These are phyloP conservation scores for Annulohypoxylon truncatum DNA, from an alignment of 2,329 filamentous ascomycete species.

Conservation along the genomic window DNA sequence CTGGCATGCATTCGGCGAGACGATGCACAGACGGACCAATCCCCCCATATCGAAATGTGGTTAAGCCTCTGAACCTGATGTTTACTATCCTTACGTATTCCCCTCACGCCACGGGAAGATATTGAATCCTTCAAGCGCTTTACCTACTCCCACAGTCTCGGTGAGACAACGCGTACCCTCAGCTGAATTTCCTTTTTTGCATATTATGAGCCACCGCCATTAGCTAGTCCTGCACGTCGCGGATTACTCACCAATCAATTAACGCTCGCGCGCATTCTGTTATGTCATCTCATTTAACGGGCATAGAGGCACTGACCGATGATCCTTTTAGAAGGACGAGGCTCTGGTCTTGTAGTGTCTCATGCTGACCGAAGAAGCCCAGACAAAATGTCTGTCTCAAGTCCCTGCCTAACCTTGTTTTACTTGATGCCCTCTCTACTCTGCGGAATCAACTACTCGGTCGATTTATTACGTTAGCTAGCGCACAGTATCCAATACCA, in stretches of 20 bases:
- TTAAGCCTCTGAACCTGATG: not conserved
- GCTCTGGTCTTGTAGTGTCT: not conserved
- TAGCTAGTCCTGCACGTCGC: not conserved
- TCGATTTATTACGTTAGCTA: not conserved
- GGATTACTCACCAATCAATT: conserved; percentile 7
- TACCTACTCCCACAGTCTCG: not conserved
- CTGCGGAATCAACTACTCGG: not conserved
- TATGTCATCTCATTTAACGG: conserved; percentile 19
- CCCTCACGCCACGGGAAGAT: not conserved
- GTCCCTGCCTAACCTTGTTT: conserved; percentile 5
- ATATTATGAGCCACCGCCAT: conserved; percentile 8
- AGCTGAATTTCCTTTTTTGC: conserved; percentile 1
- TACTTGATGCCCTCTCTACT: not conserved
- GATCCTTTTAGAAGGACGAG: not conserved
- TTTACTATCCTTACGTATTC: not conserved
- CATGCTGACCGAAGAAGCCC: conserved; percentile 5
- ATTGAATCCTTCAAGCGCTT: conserved; percentile 24
- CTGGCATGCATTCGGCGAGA: not conserved
- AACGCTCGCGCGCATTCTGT: not conserved
- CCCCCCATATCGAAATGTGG: not conserved
- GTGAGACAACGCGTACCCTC: not conserved
- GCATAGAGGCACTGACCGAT: conserved; percentile 15
- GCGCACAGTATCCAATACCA: conserved; percentile 7
- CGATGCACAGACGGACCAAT: not conserved
- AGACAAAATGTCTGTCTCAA: conserved; percentile 5